Evolutionary conservation across 2,329 filamentous ascomycete genomes (phyloP), one percentile per base, ranked within the genome.

Genomic region (Triangularia setosa): DNA sequence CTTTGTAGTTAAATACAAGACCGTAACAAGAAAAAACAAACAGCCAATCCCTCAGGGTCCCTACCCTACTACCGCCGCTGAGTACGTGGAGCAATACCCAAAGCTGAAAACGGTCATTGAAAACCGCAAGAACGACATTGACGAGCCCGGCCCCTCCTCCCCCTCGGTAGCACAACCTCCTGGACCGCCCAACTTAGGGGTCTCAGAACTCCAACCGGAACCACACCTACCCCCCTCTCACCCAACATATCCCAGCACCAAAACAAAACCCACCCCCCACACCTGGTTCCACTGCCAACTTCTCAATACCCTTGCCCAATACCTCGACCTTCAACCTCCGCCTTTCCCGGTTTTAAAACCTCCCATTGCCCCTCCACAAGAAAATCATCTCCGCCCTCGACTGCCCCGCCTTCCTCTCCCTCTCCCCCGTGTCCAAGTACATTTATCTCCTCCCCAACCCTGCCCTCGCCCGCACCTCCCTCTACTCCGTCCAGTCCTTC

Each of bases 281-380:
- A 18, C 44, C 11, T 14, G n/a, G 18, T 3, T 7, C 14, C 4
- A 5, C 14, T 40, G 35, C 16, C 14, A 5, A 12, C 16, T 14
- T 18, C 14, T 4, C 35, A 40, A 40, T 4, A 40, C 35, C 30
- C 11, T 33, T n/a, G 35, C 35, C 35, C 16, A 12, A 12, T 12
- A 33, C 30, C 35, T 14, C 12, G 35, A 40, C 35, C 35, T 40
- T 14, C 35, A 40, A 18, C 35, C 25, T 33, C 48, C 9, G 21
- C n/a, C 30, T 62, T 24, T 35, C 61, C 61, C 18, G 21, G 33
- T 48, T 63, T 16, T 54, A 63, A n/a, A 35, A 40, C 4, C 35
- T 40, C 11, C 14, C 14, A 5, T 5, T 40, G 14, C 14, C 35
- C 16, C 14, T 40, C 2, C 35, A 40, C 35, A 40, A 40, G 16